phyloP scores from a whole-genome alignment of 2,329 filamentous ascomycete genomes.

The Fusarium sp. region DNA sequence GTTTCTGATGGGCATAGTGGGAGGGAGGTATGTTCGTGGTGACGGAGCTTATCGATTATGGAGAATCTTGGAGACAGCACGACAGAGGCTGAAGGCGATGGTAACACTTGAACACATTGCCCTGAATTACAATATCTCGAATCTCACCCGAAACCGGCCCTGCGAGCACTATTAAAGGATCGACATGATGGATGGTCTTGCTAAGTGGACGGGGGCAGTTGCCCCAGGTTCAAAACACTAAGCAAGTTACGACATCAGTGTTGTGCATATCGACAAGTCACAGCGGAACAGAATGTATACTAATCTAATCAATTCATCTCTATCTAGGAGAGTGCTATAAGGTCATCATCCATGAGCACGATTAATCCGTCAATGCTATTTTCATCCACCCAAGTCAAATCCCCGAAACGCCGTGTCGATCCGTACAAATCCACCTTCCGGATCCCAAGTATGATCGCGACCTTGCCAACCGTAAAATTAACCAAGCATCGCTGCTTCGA shows the following conservation, averaged over 20 bases:
- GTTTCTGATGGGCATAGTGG: neutral
- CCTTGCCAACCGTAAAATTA: conserved; percentile 19
- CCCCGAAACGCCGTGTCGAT: conserved; percentile 42
- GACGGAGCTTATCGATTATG: neutral
- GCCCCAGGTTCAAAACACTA: neutral
- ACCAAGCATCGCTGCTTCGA: conserved; percentile 39
- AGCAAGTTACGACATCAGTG: neutral
- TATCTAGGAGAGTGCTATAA: conserved; percentile 40
- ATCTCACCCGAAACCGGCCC: neutral
- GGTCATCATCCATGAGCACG: conserved; percentile 45
- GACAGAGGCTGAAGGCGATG: neutral
- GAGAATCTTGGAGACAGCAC: neutral
- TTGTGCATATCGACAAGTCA: neutral
- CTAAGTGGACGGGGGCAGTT: neutral
- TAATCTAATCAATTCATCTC: conserved; percentile 41
- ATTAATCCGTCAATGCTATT: conserved; percentile 46
- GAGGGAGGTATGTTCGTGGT: neutral
- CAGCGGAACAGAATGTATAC: neutral
- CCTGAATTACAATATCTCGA: neutral
- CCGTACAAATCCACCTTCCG: conserved; percentile 36
- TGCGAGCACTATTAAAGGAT: neutral
- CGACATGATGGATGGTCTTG: neutral
- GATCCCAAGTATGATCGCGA: conserved; percentile 38
- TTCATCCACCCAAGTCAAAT: conserved; percentile 39
- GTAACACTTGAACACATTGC: neutral